phyloP scores from a whole-genome alignment of 768 basidiomycete species.

The Boletus huronensis region DNA sequence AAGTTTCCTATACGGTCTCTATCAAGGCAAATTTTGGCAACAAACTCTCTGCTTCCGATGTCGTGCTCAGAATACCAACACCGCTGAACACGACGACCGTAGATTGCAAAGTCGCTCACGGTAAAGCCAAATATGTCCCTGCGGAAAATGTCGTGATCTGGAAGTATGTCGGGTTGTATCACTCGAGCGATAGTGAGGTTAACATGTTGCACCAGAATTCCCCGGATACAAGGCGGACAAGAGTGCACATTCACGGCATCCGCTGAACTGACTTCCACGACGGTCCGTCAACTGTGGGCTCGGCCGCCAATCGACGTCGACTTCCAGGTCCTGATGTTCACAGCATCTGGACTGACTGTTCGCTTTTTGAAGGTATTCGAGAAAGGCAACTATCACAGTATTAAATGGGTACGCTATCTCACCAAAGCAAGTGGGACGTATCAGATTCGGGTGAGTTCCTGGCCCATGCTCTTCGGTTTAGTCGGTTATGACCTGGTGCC shows the following conservation, averaged over 20 bases:
- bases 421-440: slow-evolving; percentile 93
- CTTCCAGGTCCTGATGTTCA: slow-evolving; percentile 99
- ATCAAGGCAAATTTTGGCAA: slow-evolving; percentile 86
- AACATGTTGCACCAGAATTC: slow-evolving; percentile 55
- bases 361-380: slow-evolving; percentile 98
- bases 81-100: slow-evolving; percentile 92
- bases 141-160: slow-evolving; percentile 95
- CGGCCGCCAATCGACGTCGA: slow-evolving; percentile 97
- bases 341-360: slow-evolving; percentile 91
- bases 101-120: slow-evolving; percentile 85
- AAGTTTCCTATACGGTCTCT: slow-evolving; percentile 87
- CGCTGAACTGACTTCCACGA: slow-evolving; percentile 83
- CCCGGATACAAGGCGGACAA: slow-evolving; percentile 87
- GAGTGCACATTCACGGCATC: slow-evolving; percentile 84
- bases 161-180: slow-evolving; percentile 66
- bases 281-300: slow-evolving; percentile 94
- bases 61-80: slow-evolving; percentile 92
- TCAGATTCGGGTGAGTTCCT: slow-evolving; percentile 79
- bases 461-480: not conserved
- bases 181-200: slow-evolving; percentile 1
- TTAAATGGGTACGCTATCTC: slow-evolving; percentile 95
- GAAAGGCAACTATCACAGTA: slow-evolving; percentile 89
- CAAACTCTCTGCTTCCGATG: slow-evolving; percentile 90
- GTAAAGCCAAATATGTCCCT: slow-evolving; percentile 97
- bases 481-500: not conserved